These are phyloP conservation scores for Entomortierella lignicola DNA, from an alignment of 192 early-diverging fungal genomes.

Conservation along the genomic window DNA sequence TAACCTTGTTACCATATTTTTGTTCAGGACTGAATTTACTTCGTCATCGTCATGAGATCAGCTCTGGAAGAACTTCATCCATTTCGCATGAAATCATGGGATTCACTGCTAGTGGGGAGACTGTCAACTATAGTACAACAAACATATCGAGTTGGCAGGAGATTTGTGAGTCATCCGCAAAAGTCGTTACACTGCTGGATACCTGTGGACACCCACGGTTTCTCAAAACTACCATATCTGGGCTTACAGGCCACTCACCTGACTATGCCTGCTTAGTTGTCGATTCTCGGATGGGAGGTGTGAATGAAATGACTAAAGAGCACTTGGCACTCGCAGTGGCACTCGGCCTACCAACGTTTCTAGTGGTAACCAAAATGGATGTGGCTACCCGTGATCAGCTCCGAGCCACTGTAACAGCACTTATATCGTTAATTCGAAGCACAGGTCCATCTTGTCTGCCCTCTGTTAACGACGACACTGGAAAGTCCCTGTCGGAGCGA, in stretches of 20 bases:
- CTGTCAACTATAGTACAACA: slow-evolving; percentile 82
- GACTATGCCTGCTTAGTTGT: slow-evolving; percentile 91
- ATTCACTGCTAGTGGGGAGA: slow-evolving; percentile 73
- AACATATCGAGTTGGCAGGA: slow-evolving; percentile 81
- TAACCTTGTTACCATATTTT: not conserved
- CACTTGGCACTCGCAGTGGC: slow-evolving; percentile 85
- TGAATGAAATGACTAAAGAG: slow-evolving; percentile 79
- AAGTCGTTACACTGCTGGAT: slow-evolving; percentile 88
- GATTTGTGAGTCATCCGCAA: slow-evolving; percentile 77
- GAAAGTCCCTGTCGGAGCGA: slow-evolving; percentile 8
- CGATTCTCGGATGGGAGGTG: slow-evolving; percentile 70
- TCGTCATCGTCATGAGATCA: slow-evolving; percentile 92
- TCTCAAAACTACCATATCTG: slow-evolving; percentile 90
- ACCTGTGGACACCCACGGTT: slow-evolving; percentile 92
- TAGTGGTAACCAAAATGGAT: slow-evolving; percentile 91
- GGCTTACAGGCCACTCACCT: slow-evolving; percentile 88
- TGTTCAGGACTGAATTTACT: slow-evolving; percentile 77
- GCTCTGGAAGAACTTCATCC: slow-evolving; percentile 91
- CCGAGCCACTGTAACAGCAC: slow-evolving; percentile 55
- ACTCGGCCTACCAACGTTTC: slow-evolving; percentile 84
- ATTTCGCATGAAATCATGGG: slow-evolving; percentile 90
- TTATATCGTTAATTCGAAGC: slow-evolving; percentile 63
- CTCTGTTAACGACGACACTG: slow-evolving; percentile 54
- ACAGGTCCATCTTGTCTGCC: slow-evolving; percentile 53
- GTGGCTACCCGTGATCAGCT: slow-evolving; percentile 64